Conservation (phyloP, 202 grass and related monocot species). For the Schoenoplectus tabernaemontani region DNA sequence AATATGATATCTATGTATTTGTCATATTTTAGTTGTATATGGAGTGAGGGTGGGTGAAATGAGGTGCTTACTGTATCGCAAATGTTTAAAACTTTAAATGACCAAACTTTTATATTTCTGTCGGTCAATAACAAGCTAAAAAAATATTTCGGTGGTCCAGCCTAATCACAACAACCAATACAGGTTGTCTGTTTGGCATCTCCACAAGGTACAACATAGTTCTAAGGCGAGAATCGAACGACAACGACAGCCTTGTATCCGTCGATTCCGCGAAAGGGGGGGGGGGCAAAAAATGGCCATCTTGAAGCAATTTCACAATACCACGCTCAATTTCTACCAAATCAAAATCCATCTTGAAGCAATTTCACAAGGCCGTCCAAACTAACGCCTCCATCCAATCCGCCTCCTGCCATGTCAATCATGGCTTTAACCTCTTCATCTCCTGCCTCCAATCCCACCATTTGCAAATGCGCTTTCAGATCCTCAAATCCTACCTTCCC, state of each 20-base stretch:
- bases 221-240: too few species aligned
- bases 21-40: too few species aligned
- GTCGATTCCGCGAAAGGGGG: not conserved
- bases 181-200: not conserved
- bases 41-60: too few species aligned
- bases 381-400: constrained; percentile 35
- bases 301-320: not conserved
- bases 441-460: constrained; percentile 52
- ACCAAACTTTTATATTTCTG: not conserved
- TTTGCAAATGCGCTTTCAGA: constrained; percentile 68
- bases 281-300: constrained; percentile 20
- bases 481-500: constrained; percentile 91
- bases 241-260: not conserved
- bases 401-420: constrained; percentile 49
- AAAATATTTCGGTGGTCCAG: not conserved
- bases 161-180: not conserved
- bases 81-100: too few species aligned
- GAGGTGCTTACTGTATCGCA: too few species aligned
- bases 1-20: too few species aligned
- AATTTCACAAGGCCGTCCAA: constrained; percentile 52
- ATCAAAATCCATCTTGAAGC: constrained; percentile 39
- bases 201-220: too few species aligned
- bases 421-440: constrained; percentile 73
- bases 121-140: not conserved
- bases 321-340: not conserved